Evolutionary conservation across 2,329 filamentous ascomycete species (phyloP).

Genomic region (Sclerotinia trifoliorum): DNA sequence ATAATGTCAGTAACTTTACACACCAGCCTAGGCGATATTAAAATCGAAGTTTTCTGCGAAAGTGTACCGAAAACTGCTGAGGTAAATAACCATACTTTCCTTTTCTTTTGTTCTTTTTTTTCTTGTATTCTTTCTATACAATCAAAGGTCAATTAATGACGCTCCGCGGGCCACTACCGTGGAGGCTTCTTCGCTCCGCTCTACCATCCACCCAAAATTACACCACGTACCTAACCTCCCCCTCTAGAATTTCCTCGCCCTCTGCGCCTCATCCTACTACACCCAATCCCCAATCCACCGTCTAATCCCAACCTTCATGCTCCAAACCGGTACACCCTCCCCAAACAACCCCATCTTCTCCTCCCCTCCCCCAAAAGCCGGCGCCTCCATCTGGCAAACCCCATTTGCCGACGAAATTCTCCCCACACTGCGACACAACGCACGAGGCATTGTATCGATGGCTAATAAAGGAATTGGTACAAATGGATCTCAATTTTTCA

Average conservation of each 20-base stretch:
- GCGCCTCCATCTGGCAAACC: slow-evolving; percentile 70
- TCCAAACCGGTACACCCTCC: slow-evolving; percentile 69
- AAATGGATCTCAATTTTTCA: slow-evolving; percentile 80
- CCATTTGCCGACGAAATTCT: slow-evolving; percentile 80
- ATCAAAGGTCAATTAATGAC: neutral
- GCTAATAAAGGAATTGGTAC: slow-evolving; percentile 73
- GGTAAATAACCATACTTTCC: slow-evolving; percentile 45
- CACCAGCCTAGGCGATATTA: slow-evolving; percentile 85
- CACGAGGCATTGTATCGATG: slow-evolving; percentile 72
- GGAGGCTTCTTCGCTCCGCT: slow-evolving; percentile 6
- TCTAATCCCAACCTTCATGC: slow-evolving; percentile 77
- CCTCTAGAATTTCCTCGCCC: slow-evolving; percentile 76
- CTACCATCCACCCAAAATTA: slow-evolving; percentile 21
- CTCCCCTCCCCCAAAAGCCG: slow-evolving; percentile 62
- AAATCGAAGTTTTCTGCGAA: slow-evolving; percentile 96
- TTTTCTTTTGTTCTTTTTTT: no score
- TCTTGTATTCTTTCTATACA: neutral
- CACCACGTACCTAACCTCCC: no score
- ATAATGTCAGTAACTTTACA: slow-evolving; percentile 67
- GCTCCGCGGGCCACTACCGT: slow-evolving; percentile 6
- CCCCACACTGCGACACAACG: slow-evolving; percentile 65
- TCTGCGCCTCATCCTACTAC: slow-evolving; percentile 79
- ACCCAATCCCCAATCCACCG: slow-evolving; percentile 75
- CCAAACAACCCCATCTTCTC: slow-evolving; percentile 41
- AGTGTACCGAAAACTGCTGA: slow-evolving; percentile 90